Evolutionary conservation across 768 basidiomycete genomes (phyloP).

Genomic region (Pleurotus citrinopileatus): DNA sequence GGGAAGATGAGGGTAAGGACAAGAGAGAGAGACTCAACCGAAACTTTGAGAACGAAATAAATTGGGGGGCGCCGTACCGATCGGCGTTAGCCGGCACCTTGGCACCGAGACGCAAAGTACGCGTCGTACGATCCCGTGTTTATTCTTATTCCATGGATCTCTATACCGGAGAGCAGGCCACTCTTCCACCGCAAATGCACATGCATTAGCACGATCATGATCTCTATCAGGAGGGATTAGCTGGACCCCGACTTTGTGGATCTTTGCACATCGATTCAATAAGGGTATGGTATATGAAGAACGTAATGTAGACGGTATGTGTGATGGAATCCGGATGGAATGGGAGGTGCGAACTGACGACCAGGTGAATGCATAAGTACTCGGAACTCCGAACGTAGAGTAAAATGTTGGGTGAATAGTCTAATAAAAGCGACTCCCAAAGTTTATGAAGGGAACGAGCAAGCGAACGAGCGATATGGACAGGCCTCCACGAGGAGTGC

Average conservation of each 20-base stretch:
- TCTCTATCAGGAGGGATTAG: neutral
- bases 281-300: constrained; percentile 18
- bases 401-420: neutral
- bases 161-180: neutral
- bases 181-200: constrained; percentile 1
- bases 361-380: neutral
- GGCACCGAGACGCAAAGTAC: neutral
- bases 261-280: constrained; percentile 17
- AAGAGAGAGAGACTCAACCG: constrained; percentile 18
- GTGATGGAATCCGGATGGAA: neutral
- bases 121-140: constrained; percentile 7
- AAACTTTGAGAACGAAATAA: constrained; percentile 17
- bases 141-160: neutral
- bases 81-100: constrained; percentile 30
- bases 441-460: neutral
- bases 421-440: neutral
- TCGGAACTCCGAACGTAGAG: neutral
- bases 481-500: too few species aligned
- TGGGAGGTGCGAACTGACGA: neutral
- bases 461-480: neutral
- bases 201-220: neutral
- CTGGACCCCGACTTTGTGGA: constrained; percentile 2
- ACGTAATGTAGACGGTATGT: constrained; percentile 13
- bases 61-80: constrained; percentile 24
- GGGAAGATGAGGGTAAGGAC: constrained; percentile 17